Evolutionary conservation across 2,329 filamentous ascomycete genomes (phyloP).

Genomic region (Trichophyton rubrum): DNA sequence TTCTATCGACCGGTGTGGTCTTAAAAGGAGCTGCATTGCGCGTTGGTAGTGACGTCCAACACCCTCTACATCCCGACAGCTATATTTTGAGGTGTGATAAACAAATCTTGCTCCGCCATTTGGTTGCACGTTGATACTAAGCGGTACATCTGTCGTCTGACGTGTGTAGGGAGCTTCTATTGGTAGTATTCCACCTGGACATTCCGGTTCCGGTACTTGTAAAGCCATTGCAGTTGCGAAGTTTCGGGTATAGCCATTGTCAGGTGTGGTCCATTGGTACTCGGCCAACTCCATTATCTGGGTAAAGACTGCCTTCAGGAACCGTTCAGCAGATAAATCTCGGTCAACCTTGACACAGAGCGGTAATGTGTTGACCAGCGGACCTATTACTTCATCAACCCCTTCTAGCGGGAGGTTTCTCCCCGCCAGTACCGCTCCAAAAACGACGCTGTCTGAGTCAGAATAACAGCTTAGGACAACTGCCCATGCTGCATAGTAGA

Average conservation of each 20-base stretch:
- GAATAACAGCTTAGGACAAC: constrained; percentile 22
- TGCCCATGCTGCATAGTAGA: constrained; percentile 26
- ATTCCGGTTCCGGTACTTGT: not conserved
- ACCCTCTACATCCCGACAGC: not conserved
- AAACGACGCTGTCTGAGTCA: constrained; percentile 22
- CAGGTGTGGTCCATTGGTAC: constrained; percentile 26
- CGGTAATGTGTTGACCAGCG: constrained; percentile 34
- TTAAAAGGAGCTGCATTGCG: not conserved
- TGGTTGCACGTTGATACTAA: not conserved
- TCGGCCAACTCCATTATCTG: constrained; percentile 44
- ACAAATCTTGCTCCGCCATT: not conserved
- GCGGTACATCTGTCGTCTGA: not conserved
- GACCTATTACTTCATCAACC: constrained; percentile 31
- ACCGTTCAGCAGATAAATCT: not conserved
- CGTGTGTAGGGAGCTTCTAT: constrained; percentile 10
- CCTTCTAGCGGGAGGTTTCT: constrained; percentile 25
- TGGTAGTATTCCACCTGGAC: not conserved
- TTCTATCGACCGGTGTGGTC: not conserved
- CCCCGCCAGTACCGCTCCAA: constrained; percentile 27
- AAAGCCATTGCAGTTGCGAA: constrained; percentile 1
- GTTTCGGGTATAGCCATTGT: constrained; percentile 8
- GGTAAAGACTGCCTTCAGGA: constrained; percentile 40
- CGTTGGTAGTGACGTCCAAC: not conserved
- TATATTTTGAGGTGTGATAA: not conserved
- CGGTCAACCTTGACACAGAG: constrained; percentile 22